Base-by-base conservation (phyloP, 2,329 filamentous ascomycete genomes). In the Alternaria sp. region DNA sequence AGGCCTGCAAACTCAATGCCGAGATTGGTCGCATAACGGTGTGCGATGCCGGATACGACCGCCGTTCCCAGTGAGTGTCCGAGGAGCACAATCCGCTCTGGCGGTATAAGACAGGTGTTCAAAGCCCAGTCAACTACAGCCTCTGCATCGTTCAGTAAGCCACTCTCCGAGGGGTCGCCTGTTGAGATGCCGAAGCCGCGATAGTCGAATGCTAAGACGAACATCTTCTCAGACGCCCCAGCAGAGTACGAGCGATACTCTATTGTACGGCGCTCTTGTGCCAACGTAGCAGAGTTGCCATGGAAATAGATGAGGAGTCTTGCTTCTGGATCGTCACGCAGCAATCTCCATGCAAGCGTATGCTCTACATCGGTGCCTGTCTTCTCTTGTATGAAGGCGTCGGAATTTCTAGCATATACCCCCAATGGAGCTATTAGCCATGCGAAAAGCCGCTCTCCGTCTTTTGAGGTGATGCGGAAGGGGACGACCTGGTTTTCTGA, bases 21-120 rank as follows among this genome's bases (percentile, higher is more conserved):
- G 14, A 68, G 60, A 4, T 72, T 69, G n/a, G 79, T 73, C 14
- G 87, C 85, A 70, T 91, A 94, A 46, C 87, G 85, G 72, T 96
- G 88, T 6, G 88, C 89, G 1, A 92, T 88, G 5, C 87, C 94
- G 26, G 88, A 86, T 5, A 89, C 88, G 2, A 97, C 92, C 0
- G 92, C 94, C 0, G 94, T 97, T 9, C 94, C 94, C 0, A 98
- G 84, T 69, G 92, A 96, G 66, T 97, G 94, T 2, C 94, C 94
- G 3, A 96, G 81, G 16, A 98, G 82, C 5, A 94, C 88, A 58
- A 97, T 94, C 16, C 89, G 88, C 32, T 86, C 85, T 0, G 93
- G 83, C 0, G 91, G 82, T 16, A 97, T 84, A 0, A 86, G 83
- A 3, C 87, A 87, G 1, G 85, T 83, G n/a, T 87, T 81, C 44